These are phyloP conservation scores for Russula lepida DNA, from an alignment of 768 basidiomycete species.

Conservation along the genomic window DNA sequence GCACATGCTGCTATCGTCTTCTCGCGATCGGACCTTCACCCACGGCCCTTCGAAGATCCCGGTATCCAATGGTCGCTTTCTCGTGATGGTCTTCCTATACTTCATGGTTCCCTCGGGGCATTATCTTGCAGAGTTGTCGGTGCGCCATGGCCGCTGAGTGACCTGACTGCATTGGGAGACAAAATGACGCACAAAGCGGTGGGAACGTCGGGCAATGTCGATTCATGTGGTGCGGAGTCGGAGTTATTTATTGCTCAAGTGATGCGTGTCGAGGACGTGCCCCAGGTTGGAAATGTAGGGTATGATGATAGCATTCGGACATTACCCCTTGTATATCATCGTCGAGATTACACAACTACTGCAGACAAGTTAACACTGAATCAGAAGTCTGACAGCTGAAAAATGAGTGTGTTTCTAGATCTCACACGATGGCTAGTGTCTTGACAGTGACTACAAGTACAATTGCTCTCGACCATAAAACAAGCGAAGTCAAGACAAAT, in stretches of 20 bases:
- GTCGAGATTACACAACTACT: constrained; percentile 49
- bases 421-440: neutral
- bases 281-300: constrained; percentile 21
- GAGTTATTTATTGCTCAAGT: constrained; percentile 83
- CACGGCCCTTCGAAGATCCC: constrained; percentile 44
- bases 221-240: constrained; percentile 36
- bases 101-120: constrained; percentile 56
- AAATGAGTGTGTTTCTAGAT: neutral
- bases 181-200: constrained; percentile 17
- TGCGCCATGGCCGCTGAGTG: constrained; percentile 52
- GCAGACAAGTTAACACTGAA: constrained; percentile 20
- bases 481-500: neutral
- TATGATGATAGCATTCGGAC: constrained; percentile 26
- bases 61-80: constrained; percentile 34
- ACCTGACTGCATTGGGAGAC: constrained; percentile 34
- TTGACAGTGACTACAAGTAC: constrained; percentile 9
- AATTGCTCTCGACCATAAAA: neutral
- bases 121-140: constrained; percentile 63
- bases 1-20: constrained; percentile 55
- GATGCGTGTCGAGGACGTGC: constrained; percentile 44
- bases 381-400: constrained; percentile 9
- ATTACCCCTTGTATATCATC: constrained; percentile 58
- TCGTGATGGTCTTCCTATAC: constrained; percentile 49
- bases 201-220: constrained; percentile 16
- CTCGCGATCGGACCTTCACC: constrained; percentile 62